phyloP scores from a whole-genome alignment of 2,329 filamentous ascomycete genomes.

The Clonostachys byssicola region DNA sequence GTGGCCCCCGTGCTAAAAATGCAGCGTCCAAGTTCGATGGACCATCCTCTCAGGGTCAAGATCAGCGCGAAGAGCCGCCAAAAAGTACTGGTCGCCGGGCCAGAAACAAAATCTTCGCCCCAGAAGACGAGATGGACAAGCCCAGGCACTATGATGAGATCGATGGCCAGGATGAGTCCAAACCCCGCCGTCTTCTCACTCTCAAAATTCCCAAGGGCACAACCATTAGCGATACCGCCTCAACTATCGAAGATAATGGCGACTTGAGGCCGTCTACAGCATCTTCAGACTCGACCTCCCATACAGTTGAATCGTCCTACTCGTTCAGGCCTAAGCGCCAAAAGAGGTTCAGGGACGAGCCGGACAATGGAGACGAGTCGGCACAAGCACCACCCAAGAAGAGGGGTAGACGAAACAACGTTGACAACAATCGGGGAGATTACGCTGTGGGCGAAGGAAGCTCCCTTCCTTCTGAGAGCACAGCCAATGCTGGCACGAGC shows the following conservation, averaged over 20 bases:
- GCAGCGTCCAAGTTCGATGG: too few species aligned
- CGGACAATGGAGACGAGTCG: conserved; percentile 31
- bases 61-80: conserved; percentile 1
- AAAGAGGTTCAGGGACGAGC: conserved; percentile 47
- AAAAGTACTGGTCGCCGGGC: conserved; percentile 1
- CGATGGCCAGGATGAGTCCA: conserved; percentile 7
- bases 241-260: conserved; percentile 31
- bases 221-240: conserved; percentile 29
- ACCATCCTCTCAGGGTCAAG: neutral
- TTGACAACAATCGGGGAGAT: neutral
- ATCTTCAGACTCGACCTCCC: conserved; percentile 44
- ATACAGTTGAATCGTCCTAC: conserved; percentile 45
- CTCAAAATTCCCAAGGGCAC: conserved; percentile 35
- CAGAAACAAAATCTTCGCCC: conserved; percentile 2
- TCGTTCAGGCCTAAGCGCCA: conserved; percentile 51
- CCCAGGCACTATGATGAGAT: neutral
- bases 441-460: neutral
- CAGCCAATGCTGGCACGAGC: conserved; percentile 5
- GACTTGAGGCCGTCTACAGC: conserved; percentile 48
- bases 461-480: neutral
- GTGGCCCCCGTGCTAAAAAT: neutral
- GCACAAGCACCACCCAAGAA: conserved; percentile 32
- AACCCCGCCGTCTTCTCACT: conserved; percentile 22
- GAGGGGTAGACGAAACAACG: conserved; percentile 15
- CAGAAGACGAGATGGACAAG: conserved; percentile 1